Evolutionary conservation across 2,329 filamentous ascomycete species (phyloP), one percentile per base, ranked within the genome.

Genomic region (Alternaria brassicicola): DNA sequence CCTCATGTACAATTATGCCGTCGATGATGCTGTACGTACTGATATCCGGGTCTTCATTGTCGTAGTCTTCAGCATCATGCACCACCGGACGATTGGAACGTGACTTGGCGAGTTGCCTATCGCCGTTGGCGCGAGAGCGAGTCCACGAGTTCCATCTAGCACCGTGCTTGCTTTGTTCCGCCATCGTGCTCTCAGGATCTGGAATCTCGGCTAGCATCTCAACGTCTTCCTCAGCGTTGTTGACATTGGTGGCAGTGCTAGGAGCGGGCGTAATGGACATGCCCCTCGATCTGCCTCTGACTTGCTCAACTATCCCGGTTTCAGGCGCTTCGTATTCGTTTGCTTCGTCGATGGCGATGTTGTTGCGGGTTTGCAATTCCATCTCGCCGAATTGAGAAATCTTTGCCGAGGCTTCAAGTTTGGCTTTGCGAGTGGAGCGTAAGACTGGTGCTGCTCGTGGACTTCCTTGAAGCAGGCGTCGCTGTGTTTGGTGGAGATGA

Each of bases 11-110:
- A 25, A 64, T 51, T n/a, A 57, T 13, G 28, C 56, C 58, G 21
- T 57, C 28, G 21, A 57, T 13, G 10, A 50, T 35, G 15, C n/a
- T 38, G 21, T 63, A 62, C 52, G 64, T 51, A 59, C 62, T 57
- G 2, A 55, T 59, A 23, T 60, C 58, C n/a, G 53, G 21, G 2
- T 64, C 60, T 6, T 54, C 30, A 17, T 49, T n/a, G 19, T 53
- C 41, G 10, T 50, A 43, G 4, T 59, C 42, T 6, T 23, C 10
- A 28, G 43, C 49, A 21, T 52, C 38, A 7, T 17, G 6, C 4
- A 45, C 28, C 15, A 43, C 3, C 3, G 21, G 38, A 2, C 15
- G 49, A n/a, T 23, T 23, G 7, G 28, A 17, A 5, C 28, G 50
- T 2, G 19, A 33, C 33, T 56, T 59, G 7, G 25, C 38, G n/a